Conservation (phyloP, 2,329 filamentous ascomycete species). For the Aspergillus pseudoglaucus region DNA sequence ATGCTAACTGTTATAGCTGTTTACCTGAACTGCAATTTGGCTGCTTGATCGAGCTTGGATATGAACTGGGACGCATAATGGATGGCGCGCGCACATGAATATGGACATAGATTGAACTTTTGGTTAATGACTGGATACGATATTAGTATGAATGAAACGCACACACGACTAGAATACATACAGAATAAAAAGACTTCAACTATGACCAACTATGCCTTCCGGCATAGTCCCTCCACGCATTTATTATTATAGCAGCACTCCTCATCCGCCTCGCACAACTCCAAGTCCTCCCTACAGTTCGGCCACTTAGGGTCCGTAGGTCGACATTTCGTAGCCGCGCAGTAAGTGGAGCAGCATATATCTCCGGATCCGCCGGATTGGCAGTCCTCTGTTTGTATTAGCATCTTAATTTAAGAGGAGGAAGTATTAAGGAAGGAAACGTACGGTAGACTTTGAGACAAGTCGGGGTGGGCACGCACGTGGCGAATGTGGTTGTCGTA, state of each 20-base stretch:
- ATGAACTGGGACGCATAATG: background rate
- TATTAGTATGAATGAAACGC: too few species aligned
- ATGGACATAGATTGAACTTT: too few species aligned
- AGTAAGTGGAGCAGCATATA: conserved; percentile 24
- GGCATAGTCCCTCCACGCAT: conserved; percentile 19
- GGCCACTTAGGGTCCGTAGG: conserved; percentile 23
- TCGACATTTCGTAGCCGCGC: conserved; percentile 23
- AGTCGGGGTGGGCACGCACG: conserved; percentile 19
- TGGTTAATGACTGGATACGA: too few species aligned
- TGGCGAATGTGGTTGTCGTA: conserved; percentile 13
- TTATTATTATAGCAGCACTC: conserved; percentile 24
- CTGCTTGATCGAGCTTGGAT: too few species aligned
- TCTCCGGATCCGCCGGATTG: conserved; percentile 11
- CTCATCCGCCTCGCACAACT: conserved; percentile 17
- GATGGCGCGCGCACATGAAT: background rate
- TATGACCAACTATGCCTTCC: background rate
- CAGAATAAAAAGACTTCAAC: too few species aligned
- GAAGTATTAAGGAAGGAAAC: background rate
- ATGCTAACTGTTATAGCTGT: background rate
- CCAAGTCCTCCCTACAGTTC: conserved; percentile 19
- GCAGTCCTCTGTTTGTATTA: conserved; percentile 9
- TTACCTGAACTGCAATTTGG: too few species aligned
- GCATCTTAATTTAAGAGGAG: background rate
- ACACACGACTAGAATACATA: too few species aligned
- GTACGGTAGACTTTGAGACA: conserved; percentile 21